A percentile compares a stretch with the other conserved stretches of the same genome.
Evolutionary conservation across 305 asterid genomes (phyloP).

Genomic region (Fraxinus greggii): DNA sequence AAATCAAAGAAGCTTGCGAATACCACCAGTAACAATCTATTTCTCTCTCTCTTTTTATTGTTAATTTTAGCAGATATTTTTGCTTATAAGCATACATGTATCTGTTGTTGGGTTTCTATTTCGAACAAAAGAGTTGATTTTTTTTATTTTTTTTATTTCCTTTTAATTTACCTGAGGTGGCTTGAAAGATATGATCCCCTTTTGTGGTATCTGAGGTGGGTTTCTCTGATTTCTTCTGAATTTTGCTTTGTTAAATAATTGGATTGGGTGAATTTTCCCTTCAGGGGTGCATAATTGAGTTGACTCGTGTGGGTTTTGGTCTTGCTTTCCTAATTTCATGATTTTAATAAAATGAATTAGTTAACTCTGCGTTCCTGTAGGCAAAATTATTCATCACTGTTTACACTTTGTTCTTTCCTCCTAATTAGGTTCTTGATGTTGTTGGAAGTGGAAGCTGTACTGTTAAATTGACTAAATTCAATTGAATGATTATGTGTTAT

Average conservation of each 20-base stretch:
- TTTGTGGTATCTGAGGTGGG: neutral
- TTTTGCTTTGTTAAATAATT: neutral
- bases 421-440: neutral
- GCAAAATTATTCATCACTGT: neutral
- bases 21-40: neutral
- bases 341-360: neutral
- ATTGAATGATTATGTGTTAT: neutral
- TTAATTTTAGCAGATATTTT: neutral
- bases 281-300: neutral
- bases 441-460: neutral
- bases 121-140: neutral
- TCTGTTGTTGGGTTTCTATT: neutral
- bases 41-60: neutral
- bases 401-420: neutral
- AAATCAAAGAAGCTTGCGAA: neutral
- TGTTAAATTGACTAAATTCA: neutral
- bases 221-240: neutral
- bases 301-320: neutral
- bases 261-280: neutral
- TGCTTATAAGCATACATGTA: neutral
- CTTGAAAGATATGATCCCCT: neutral
- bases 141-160: neutral
- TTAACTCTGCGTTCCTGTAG: neutral
- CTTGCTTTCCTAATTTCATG: neutral
- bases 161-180: neutral